These are phyloP conservation scores for Penicillium psychrofluorescens DNA, from an alignment of 495 filamentous ascomycete genomes.

Conservation along the genomic window DNA sequence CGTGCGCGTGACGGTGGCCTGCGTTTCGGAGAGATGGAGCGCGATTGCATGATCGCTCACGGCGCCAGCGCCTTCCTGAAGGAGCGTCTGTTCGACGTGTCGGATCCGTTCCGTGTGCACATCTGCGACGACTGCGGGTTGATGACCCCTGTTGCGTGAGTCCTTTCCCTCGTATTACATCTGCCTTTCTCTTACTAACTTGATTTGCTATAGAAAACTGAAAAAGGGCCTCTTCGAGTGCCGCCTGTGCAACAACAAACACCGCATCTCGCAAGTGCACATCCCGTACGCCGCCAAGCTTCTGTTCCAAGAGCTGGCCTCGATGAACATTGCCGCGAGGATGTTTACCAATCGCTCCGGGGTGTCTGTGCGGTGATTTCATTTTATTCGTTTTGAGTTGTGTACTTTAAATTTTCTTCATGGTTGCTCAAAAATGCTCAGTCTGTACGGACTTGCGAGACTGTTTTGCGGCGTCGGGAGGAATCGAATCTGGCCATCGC, in stretches of 20 bases:
- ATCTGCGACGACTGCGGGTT: conserved; percentile 97
- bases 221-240: conserved; percentile 94
- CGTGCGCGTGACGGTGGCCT: conserved; percentile 95
- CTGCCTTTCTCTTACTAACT: conserved; percentile 10
- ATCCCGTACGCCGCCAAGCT: conserved; percentile 98
- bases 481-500: conserved; percentile 9
- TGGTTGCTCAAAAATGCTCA: conserved; percentile 11
- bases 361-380: conserved; percentile 36
- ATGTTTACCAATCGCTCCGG: conserved; percentile 78
- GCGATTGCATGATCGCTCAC: conserved; percentile 99
- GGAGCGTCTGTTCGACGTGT: conserved; percentile 94
- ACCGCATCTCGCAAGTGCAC: conserved; percentile 90
- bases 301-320: conserved; percentile 93
- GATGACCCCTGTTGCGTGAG: conserved; percentile 99
- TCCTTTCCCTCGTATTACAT: conserved; percentile 14
- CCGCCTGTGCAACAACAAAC: conserved; percentile 97
- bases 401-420: conserved; percentile 24
- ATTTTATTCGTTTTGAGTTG: conserved; percentile 6
- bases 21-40: conserved; percentile 99
- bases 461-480: conserved; percentile 19
- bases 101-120: conserved; percentile 96
- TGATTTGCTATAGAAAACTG: conserved; percentile 62
- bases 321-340: conserved; percentile 96
- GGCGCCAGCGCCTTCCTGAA: conserved; percentile 95
- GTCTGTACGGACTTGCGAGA: conserved; percentile 9